Base-by-base conservation (phyloP, 192 early-diverging fungal genomes). In the Linnemannia schmuckeri region DNA sequence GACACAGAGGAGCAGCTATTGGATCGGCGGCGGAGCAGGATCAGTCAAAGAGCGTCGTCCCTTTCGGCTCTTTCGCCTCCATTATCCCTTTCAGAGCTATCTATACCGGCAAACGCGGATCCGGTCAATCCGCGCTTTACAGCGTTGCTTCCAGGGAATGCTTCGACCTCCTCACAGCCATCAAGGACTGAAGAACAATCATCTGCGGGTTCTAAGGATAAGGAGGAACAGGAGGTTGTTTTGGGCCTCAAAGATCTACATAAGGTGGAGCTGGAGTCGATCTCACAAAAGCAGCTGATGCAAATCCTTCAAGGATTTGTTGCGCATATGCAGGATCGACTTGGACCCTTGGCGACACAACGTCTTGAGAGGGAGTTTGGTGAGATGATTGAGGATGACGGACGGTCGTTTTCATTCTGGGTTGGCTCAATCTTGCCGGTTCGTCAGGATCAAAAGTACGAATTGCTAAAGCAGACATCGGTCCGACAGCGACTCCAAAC, bases 391-490 rank as follows among this genome's bases (percentile, higher is more conserved):
- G 89, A 89, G 27, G 88, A 88, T 69, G 79, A 88, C 42, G 81
- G 90, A 7, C 77, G 78, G 7, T 72, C 66, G 38, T 89, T 92
- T 47, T 89, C 85, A 10, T 93, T 88, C 78, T 93, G 93, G 92
- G 74, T 91, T 0, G 90, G 89, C 40, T 87, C 90, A 6, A 88
- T 92, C 54, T 71, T 93, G 35, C 92, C 93, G 10, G 79, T 92
- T 15, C 82, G 82, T 37, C 77, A 81, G 44, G 69, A 83, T 38
- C 91, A 91, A 47, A 92, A 91, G 63, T 80, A 84, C n/a, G 77
- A 76, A 30, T 72, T 93, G 9, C 74, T 93, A n/a, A 33, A 76
- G 47, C 72, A 83, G 42, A 82, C 73, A 7, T 90, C 88, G 7
- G 87, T 91, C 7, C 90, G 92, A 47, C 88, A 90, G 76, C 77